Evolutionary conservation across 2,329 filamentous ascomycete genomes (phyloP), one percentile per base, ranked within the genome.

Genomic region (Ceratocystiopsis sp.): DNA sequence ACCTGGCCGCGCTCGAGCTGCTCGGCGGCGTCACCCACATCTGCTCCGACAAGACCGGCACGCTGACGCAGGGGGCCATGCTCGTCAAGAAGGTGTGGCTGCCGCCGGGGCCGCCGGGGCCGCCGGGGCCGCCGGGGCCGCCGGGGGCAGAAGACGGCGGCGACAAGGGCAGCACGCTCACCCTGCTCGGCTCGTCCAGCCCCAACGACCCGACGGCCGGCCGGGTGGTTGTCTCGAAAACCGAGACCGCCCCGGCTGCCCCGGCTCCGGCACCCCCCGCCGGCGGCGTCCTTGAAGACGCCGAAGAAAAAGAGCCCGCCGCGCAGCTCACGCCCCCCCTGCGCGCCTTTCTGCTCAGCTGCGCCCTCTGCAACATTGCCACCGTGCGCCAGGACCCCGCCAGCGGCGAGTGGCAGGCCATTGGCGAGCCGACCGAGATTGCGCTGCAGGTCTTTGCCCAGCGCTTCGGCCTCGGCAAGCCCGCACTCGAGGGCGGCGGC

Each of bases 381-480:
- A 75, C 70, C 1, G 71, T 75, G 12, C 64, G 70, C 37, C 67
- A 64, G 43, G 70, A 72, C 38, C 62, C 71, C 0, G 63, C 67
- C n/a, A 64, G 69, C 25, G 60, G 63, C 25, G 64, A 64, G 48
- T 84, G 79, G 79, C 69, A 75, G 52, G 75, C 76, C 1, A 74
- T 73, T 13, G 80, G 78, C 13, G 78, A 83, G 53, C 78, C 79
- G 0, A 85, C 81, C 1, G 81, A 86, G 54, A 79, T 85, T 50
- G 80, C 82, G 1, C 69, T 86, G 7, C 80, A 84, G 50, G 78
- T 86, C 9, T 81, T 86, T 51, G 71, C 80, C 2, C 73, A 77
- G 51, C 75, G 81, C 35, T 84, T 85, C 55, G 63, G 68, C 38
- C 63, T 63, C 19, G 71, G 73, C 36, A 75, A 74, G 57, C 71